Evolutionary conservation across 2,329 filamentous ascomycete genomes (phyloP), one percentile per base, ranked within the genome.

Genomic region (Plectosphaerella sp.): DNA sequence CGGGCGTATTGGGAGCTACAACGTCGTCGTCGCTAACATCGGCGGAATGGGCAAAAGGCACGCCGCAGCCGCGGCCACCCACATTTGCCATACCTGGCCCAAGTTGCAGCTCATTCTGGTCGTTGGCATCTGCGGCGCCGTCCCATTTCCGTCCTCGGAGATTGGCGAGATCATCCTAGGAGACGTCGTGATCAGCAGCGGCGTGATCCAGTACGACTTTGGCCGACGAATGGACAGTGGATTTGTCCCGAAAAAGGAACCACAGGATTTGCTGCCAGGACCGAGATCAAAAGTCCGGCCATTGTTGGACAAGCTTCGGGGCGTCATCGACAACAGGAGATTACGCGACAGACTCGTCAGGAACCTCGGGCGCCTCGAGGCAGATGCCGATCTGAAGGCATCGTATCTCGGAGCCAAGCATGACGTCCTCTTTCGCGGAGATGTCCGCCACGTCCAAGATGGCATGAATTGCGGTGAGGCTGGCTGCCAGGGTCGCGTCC

Each of bases 191-290:
- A 60, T 68, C 28, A 62, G 63, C 35, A 54, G 56, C 4, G 57
- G 56, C 1, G 39, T 68, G 2, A 33, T 65, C n/a, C 62, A 68
- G 35, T 64, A 60, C 41, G 65, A 68, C 45, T 56, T 64, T 50
- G 66, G 64, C 2, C 56, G 62, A 18, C 61, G 53, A 47, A 53
- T 55, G 2, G 53, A 59, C 1, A 50, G 57, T 10, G 24, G 51
- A 5, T 62, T 63, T 25, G 36, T 60, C 28, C 53, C 49, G 4
- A 63, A 62, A 46, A 52, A 61, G 8, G 16, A 20, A 39, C 50
- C 48, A 58, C 4, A 48, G 48, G 28, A 25, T 14, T 1, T 9
- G 15, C 2, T 65, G 64, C 41, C 25, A 51, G 2, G 64, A 66
- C 49, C 68, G 64, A 9, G 59, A 62, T 1, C 25, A 51, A 12